Evolutionary conservation across 345 rosid genomes (phyloP).

Genomic region (Salix caprea): DNA sequence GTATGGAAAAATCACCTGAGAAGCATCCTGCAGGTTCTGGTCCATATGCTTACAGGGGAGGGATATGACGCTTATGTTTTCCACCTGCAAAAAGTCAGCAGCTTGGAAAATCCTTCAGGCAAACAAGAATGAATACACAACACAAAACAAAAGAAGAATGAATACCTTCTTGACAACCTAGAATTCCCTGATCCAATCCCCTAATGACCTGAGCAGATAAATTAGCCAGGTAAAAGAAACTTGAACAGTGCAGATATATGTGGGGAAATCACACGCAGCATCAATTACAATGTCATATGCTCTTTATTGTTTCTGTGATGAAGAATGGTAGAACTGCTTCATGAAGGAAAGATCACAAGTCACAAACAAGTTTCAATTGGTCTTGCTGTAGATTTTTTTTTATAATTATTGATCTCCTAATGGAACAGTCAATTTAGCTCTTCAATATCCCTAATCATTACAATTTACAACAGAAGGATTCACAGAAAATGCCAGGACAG

Average conservation of each 20-base stretch:
- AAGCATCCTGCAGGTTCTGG: conserved; percentile 99
- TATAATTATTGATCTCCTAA: background rate
- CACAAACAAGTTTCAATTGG: background rate
- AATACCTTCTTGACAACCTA: conserved; percentile 74
- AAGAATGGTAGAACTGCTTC: background rate
- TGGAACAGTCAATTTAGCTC: background rate
- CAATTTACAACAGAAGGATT: background rate
- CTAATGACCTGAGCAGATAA: conserved; percentile 62
- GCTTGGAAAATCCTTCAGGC: background rate
- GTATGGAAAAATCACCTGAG: conserved; percentile 46
- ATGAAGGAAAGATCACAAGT: background rate
- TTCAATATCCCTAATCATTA: background rate
- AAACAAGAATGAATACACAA: background rate
- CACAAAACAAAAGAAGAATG: background rate
- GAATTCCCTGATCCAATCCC: conserved; percentile 91
- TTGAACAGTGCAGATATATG: background rate
- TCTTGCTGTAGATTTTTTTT: background rate
- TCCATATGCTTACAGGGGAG: conserved; percentile 84
- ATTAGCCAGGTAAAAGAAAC: background rate
- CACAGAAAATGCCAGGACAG: background rate
- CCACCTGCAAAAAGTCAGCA: conserved; percentile 47
- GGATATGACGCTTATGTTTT: conserved; percentile 79
- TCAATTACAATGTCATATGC: background rate
- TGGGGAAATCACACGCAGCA: background rate
- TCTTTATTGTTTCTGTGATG: background rate